phyloP scores from a whole-genome alignment of 2,329 filamentous ascomycete genomes.

The Neoarthrinium moseri region DNA sequence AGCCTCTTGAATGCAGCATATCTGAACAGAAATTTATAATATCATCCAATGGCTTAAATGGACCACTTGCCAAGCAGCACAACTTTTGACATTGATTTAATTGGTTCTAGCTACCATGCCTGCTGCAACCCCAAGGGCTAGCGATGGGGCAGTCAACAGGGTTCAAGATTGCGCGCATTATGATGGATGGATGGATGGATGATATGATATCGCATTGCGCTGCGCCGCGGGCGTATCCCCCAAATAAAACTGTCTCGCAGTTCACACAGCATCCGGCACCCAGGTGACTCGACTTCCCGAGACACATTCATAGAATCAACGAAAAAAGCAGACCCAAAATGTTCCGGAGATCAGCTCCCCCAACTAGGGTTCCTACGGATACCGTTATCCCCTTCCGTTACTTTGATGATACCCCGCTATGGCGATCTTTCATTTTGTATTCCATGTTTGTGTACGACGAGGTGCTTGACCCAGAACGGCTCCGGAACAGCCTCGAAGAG shows the following conservation, averaged over 20 bases:
- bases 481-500: conserved; percentile 17
- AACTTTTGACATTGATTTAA: too few species aligned
- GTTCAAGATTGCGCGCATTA: not conserved
- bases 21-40: not conserved
- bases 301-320: not conserved
- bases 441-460: conserved; percentile 19
- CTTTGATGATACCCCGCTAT: conserved; percentile 19
- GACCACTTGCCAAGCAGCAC: too few species aligned
- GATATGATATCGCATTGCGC: not conserved
- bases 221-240: not conserved
- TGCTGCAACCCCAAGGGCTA: not conserved
- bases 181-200: not conserved
- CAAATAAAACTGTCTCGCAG: not conserved
- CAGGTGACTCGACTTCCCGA: not conserved
- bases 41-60: not conserved
- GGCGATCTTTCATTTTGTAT: conserved; percentile 19
- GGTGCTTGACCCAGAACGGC: conserved; percentile 19
- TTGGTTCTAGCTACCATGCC: not conserved
- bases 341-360: conserved; percentile 1
- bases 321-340: not conserved
- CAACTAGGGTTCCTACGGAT: conserved; percentile 1
- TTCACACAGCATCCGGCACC: not conserved
- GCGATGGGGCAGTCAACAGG: not conserved
- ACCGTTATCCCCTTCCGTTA: conserved; percentile 1
- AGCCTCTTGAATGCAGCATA: too few species aligned